Evolutionary conservation across 192 early-diverging fungal genomes (phyloP).

Genomic region (Coemansia sp.): DNA sequence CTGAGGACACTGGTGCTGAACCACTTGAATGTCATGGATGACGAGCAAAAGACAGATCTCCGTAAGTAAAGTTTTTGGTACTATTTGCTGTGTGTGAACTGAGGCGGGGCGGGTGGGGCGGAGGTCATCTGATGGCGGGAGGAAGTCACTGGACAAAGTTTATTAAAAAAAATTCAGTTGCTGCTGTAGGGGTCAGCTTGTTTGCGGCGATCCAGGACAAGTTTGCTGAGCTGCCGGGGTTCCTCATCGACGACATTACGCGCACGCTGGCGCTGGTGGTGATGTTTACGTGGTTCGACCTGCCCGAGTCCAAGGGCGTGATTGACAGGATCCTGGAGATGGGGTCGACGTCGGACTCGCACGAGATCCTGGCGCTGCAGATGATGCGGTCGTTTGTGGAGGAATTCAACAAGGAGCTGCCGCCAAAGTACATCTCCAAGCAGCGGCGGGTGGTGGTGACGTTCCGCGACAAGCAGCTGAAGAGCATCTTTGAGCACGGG

Average conservation of each 20-base stretch:
- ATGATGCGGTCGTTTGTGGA: slow-evolving; percentile 65
- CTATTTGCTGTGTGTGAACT: neutral
- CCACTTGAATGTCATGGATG: slow-evolving; percentile 41
- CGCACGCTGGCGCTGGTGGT: slow-evolving; percentile 52
- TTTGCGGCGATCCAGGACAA: slow-evolving; percentile 34
- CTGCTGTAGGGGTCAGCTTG: slow-evolving; percentile 33
- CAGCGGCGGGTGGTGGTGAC: slow-evolving; percentile 65
- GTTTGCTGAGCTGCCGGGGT: slow-evolving; percentile 31
- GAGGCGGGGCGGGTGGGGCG: neutral
- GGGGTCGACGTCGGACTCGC: slow-evolving; percentile 28
- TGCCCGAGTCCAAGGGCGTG: slow-evolving; percentile 32
- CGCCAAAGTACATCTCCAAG: slow-evolving; percentile 60
- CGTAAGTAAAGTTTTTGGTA: slow-evolving; percentile 47
- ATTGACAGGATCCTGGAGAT: slow-evolving; percentile 42
- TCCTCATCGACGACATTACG: slow-evolving; percentile 45
- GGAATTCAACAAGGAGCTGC: slow-evolving; percentile 69
- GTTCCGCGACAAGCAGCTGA: slow-evolving; percentile 63
- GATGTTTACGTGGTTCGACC: slow-evolving; percentile 55
- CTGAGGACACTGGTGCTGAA: slow-evolving; percentile 49
- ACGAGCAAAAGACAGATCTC: slow-evolving; percentile 35
- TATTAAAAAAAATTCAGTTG: neutral
- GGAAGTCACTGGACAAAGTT: neutral
- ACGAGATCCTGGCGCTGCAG: slow-evolving; percentile 65
- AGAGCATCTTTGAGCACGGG: slow-evolving; percentile 56
- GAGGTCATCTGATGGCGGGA: neutral